Conservation (phyloP, 2,329 filamentous ascomycete genomes). For the Elsinoe australis region DNA sequence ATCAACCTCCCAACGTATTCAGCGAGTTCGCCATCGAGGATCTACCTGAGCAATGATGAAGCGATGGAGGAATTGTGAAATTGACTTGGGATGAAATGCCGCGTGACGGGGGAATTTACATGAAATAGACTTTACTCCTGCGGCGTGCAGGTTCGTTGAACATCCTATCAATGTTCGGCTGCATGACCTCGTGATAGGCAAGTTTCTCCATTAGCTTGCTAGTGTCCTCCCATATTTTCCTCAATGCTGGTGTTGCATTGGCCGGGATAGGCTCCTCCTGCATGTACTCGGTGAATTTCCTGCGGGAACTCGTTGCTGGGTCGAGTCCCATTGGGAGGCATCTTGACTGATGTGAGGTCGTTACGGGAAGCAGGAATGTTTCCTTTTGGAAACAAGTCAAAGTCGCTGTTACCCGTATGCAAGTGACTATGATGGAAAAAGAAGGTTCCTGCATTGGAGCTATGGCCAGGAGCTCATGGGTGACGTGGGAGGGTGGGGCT, state of each 20-base stretch:
- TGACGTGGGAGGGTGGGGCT: not conserved
- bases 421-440: too few relatives aligned
- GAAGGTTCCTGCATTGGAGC: not conserved
- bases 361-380: not conserved
- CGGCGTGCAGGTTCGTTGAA: constrained; percentile 1
- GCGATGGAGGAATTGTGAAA: too few relatives aligned
- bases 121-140: constrained; percentile 15
- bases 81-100: too few relatives aligned
- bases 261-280: not conserved
- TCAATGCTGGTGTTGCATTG: constrained; percentile 11
- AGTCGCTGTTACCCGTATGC: too few relatives aligned
- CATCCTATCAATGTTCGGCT: not conserved
- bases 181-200: constrained; percentile 11
- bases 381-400: too few relatives aligned
- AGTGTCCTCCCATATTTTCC: constrained; percentile 11
- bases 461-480: constrained; percentile 3
- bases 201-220: constrained; percentile 8
- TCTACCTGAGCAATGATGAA: too few relatives aligned
- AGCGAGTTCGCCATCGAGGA: too few relatives aligned
- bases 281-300: not conserved
- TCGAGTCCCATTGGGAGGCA: not conserved
- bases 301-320: not conserved
- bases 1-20: not conserved
- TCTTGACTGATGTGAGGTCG: too few relatives aligned
- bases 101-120: not conserved